Conservation (phyloP, 1,139 yeast species). For the Eremothecium gossypii region DNA sequence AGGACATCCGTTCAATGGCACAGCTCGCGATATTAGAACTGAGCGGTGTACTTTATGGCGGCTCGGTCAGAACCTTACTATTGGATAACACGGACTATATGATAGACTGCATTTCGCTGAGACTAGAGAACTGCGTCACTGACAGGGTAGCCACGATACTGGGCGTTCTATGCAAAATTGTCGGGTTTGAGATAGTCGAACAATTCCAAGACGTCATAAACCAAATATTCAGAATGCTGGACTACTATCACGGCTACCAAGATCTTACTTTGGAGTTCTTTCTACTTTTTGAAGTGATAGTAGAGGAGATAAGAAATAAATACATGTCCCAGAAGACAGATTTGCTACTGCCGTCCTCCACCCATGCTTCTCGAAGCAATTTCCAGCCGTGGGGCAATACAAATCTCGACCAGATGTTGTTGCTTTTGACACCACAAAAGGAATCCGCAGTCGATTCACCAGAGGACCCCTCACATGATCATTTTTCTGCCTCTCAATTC, state of each 20-base stretch:
- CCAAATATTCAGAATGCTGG: constrained; percentile 67
- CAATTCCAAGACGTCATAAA: constrained; percentile 65
- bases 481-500: constrained; percentile 23
- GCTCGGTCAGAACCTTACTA: constrained; percentile 47
- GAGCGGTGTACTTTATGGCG: constrained; percentile 46
- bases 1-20: constrained; percentile 38
- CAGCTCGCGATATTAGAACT: constrained; percentile 38
- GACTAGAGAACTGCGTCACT: constrained; percentile 59
- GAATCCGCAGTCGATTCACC: constrained; percentile 5
- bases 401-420: constrained; percentile 15
- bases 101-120: constrained; percentile 62
- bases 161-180: constrained; percentile 54
- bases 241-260: constrained; percentile 75
- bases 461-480: constrained; percentile 4
- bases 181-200: constrained; percentile 58
- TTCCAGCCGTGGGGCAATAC: constrained; percentile 22
- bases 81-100: constrained; percentile 70
- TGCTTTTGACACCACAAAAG: constrained; percentile 17
- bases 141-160: constrained; percentile 68
- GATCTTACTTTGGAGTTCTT: constrained; percentile 67
- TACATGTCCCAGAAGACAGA: constrained; percentile 30
- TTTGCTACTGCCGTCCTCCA: constrained; percentile 7
- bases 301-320: constrained; percentile 41
- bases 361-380: constrained; percentile 8
- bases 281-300: constrained; percentile 56